Conservation (phyloP, 257 asterid genomes). For the Nicotiana paniculata region DNA sequence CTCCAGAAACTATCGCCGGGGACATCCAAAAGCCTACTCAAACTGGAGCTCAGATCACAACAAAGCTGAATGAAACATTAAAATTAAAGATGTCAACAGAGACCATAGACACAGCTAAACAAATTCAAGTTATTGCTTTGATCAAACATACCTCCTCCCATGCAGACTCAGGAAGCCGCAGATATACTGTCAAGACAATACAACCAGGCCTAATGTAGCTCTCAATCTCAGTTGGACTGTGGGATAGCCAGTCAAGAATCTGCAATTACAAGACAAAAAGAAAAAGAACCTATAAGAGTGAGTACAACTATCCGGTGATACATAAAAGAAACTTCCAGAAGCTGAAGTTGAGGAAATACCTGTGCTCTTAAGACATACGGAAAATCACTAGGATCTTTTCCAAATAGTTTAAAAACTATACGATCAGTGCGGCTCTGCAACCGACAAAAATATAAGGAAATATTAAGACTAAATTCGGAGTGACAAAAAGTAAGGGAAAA, state of each 20-base stretch:
- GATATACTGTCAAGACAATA: constrained; percentile 62
- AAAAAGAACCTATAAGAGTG: constrained; percentile 8
- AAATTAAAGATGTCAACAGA: not conserved
- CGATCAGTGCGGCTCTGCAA: constrained; percentile 78
- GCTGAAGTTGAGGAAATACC: constrained; percentile 29
- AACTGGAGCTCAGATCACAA: constrained; percentile 55
- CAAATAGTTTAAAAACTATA: constrained; percentile 77
- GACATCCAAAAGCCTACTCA: constrained; percentile 54
- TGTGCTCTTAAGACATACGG: constrained; percentile 61
- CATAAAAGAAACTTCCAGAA: not conserved
- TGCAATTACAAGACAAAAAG: constrained; percentile 29
- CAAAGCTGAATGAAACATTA: constrained; percentile 43
- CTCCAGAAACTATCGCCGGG: constrained; percentile 59
- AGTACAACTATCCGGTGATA: not conserved
- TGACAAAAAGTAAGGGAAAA: not conserved
- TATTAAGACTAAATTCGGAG: not conserved
- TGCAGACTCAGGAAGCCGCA: constrained; percentile 45
- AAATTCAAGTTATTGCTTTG: not conserved
- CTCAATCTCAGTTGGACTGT: constrained; percentile 84
- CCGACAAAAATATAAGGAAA: not conserved
- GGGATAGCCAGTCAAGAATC: constrained; percentile 89
- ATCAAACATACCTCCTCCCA: constrained; percentile 79
- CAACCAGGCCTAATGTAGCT: constrained; percentile 96
- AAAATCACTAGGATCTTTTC: constrained; percentile 71
- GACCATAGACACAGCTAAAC: not conserved